These are phyloP conservation scores for Trichophyton equinum DNA, from an alignment of 2,329 filamentous ascomycete genomes.

Conservation along the genomic window DNA sequence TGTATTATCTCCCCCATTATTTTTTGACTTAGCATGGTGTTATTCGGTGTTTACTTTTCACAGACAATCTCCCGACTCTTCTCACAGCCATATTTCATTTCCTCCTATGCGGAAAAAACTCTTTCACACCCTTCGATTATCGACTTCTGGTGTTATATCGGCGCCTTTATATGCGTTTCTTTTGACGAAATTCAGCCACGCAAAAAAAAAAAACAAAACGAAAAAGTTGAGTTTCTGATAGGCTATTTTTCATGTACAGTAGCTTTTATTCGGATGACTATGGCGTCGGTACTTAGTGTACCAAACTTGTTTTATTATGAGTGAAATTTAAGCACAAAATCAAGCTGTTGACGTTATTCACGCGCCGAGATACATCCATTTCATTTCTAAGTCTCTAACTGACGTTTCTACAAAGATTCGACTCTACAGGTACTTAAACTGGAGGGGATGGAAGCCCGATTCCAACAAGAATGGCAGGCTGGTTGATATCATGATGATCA, in stretches of 20 bases:
- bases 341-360: not conserved
- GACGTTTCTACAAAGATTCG: not conserved
- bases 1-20: constrained; percentile 1
- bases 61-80: constrained; percentile 13
- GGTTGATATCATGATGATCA: constrained; percentile 6
- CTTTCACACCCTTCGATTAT: constrained; percentile 3
- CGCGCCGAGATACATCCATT: not conserved
- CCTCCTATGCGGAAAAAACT: not conserved
- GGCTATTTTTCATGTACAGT: not conserved
- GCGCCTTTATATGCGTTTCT: not conserved
- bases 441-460: constrained; percentile 5
- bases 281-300: not conserved
- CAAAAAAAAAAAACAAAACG: too few species aligned
- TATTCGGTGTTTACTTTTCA: constrained; percentile 6
- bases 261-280: not conserved
- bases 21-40: constrained; percentile 11
- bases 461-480: constrained; percentile 8
- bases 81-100: not conserved
- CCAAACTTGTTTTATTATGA: not conserved
- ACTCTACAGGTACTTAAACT: not conserved
- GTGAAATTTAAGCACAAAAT: not conserved
- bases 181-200: not conserved
- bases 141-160: not conserved
- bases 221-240: not conserved
- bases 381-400: not conserved